Evolutionary conservation across 352 stramenopile genomes (phyloP).

Genomic region (Phytophthora syringae): DNA sequence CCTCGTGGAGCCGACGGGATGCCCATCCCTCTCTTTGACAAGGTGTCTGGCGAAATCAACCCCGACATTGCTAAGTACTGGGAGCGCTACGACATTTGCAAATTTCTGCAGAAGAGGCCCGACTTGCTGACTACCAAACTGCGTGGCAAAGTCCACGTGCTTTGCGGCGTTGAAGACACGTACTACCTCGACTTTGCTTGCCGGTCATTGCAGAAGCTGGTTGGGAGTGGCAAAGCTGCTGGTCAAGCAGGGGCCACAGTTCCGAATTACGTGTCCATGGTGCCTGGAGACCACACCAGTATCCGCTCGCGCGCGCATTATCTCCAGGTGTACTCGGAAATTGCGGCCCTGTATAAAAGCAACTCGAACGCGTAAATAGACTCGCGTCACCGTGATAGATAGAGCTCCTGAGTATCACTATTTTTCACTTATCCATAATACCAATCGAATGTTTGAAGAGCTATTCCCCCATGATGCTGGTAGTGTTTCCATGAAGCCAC

Average conservation of each 20-base stretch:
- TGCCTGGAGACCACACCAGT: slow-evolving; percentile 73
- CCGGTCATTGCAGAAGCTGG: slow-evolving; percentile 57
- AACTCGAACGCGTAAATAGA: slow-evolving; percentile 12
- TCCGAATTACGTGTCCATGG: slow-evolving; percentile 70
- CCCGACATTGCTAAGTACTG: slow-evolving; percentile 61
- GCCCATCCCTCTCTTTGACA: slow-evolving; percentile 74
- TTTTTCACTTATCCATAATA: no score
- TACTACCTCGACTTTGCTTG: slow-evolving; percentile 82
- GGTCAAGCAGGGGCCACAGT: slow-evolving; percentile 31
- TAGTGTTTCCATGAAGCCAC: no score
- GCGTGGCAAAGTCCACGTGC: slow-evolving; percentile 70
- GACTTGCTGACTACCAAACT: slow-evolving; percentile 52
- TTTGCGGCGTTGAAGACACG: slow-evolving; percentile 76
- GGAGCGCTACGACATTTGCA: slow-evolving; percentile 72
- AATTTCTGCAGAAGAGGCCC: slow-evolving; percentile 45
- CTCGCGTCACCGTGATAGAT: background rate
- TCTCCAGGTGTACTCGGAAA: slow-evolving; percentile 65
- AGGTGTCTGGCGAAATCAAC: slow-evolving; percentile 76
- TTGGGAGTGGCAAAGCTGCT: slow-evolving; percentile 39
- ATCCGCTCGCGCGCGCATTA: slow-evolving; percentile 79
- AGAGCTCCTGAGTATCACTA: no score
- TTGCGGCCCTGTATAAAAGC: slow-evolving; percentile 43
- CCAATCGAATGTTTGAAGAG: no score
- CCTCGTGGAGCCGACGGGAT: slow-evolving; percentile 57
- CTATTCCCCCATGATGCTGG: no score